Base-by-base conservation (phyloP, 192 early-diverging fungal species). In the Backusella circina region DNA sequence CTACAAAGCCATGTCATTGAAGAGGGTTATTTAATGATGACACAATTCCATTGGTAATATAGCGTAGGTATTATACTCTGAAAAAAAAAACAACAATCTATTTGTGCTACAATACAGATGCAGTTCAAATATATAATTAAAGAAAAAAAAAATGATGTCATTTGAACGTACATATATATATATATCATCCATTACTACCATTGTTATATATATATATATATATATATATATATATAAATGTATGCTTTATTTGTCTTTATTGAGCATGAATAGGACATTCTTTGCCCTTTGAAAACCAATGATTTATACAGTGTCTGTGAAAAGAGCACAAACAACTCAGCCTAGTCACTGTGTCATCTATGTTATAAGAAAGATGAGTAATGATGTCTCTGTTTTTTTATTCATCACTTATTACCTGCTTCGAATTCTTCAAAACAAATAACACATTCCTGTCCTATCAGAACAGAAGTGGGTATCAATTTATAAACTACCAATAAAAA, bases 341-440 rank as follows among this genome's bases (percentile, higher is more conserved):
- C 5, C 94, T 80, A 1, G 95, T 94, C 44, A 95, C 91, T 21
- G 86, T 85, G 72, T 95, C 87, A 68, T 89, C 91, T 89, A 76
- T 65, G 28, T 47, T 2, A 61, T 23, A 12, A 38, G 0, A n/a
- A 41, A n/a, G n/a, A n/a, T n/a, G n/a, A n/a, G n/a, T n/a, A 70
- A 0, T 37, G 26, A 71, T 67, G 16, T 38, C 26, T 51, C 8
- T 74, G 10, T 38, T 16, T 33, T 30, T 65, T 71, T 44, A 68
- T 67, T 3, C 18, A 54, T 67, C 16, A 69, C 21, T 70, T 30
- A 44, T 41, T 80, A 83, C 93, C 93, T 38, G 86, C 75, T 71
- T 86, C 86, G 88, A 95, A 96, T 77, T 97, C 96, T 71, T 96
- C 94, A 83, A 97, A 94, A 83, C 96, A 97, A 65, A 97, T 97